Percentiles rank a stretch among this genome's conserved stretches.
These are phyloP conservation scores for Rosa hybrid DNA, from an alignment of 331 rosid genomes.

Conservation along the genomic window DNA sequence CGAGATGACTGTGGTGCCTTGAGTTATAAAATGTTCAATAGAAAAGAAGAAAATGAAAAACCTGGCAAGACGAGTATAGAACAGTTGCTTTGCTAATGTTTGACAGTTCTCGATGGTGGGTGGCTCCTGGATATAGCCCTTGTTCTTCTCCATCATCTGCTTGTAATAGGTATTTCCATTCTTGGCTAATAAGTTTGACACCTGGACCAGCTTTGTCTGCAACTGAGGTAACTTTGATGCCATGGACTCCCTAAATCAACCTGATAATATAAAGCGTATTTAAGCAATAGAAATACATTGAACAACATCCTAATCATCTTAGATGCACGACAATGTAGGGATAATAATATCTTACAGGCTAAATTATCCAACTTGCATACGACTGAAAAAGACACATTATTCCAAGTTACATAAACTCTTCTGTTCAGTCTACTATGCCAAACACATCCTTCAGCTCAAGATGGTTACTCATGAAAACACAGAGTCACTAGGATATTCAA, in stretches of 20 bases:
- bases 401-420: background rate
- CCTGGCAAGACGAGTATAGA: conserved; percentile 92
- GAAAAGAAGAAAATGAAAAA: conserved; percentile 5
- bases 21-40: background rate
- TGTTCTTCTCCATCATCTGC: conserved; percentile 77
- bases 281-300: background rate
- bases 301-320: background rate
- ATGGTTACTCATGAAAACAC: background rate
- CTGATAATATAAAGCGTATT: background rate
- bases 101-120: conserved; percentile 79
- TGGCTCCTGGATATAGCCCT: conserved; percentile 78
- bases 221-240: conserved; percentile 67
- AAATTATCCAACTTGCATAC: background rate
- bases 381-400: background rate
- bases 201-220: conserved; percentile 68
- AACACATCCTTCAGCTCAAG: background rate
- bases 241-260: conserved; percentile 43
- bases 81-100: conserved; percentile 61
- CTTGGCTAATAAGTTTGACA: conserved; percentile 48
- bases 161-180: conserved; percentile 62
- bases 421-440: background rate
- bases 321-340: background rate
- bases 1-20: background rate
- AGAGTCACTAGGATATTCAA: background rate
- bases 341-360: background rate